These are phyloP conservation scores for Aspergillus fijiensis DNA, from an alignment of 2,329 filamentous ascomycete genomes.

Conservation along the genomic window DNA sequence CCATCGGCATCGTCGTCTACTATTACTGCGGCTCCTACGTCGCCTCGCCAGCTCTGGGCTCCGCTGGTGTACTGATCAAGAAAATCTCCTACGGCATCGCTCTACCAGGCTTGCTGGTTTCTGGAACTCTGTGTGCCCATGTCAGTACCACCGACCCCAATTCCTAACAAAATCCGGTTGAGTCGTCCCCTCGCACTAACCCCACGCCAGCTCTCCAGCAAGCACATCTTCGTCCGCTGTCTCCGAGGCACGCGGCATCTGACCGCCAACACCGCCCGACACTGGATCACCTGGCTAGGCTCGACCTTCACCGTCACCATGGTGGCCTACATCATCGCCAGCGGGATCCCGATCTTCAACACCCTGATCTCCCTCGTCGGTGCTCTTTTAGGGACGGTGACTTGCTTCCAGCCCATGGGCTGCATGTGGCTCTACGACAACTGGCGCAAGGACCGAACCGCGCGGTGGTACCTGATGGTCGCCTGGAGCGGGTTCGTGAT, in stretches of 20 bases:
- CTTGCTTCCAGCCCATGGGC: constrained; percentile 20
- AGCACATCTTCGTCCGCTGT: constrained; percentile 25
- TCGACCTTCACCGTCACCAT: constrained; percentile 22
- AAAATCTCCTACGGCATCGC: constrained; percentile 47
- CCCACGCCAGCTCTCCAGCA: constrained; percentile 17
- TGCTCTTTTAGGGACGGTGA: constrained; percentile 24
- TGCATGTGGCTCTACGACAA: constrained; percentile 39
- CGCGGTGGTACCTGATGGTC: constrained; percentile 19
- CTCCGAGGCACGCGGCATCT: constrained; percentile 25
- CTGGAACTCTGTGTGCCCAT: constrained; percentile 22
- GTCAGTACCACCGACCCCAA: constrained; percentile 15
- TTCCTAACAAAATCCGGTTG: background rate
- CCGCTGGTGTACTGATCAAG: constrained; percentile 45
- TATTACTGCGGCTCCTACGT: constrained; percentile 50
- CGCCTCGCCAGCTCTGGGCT: constrained; percentile 50
- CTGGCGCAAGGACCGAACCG: constrained; percentile 24
- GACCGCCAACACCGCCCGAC: constrained; percentile 19
- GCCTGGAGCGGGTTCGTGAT: constrained; percentile 36
- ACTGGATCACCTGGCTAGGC: constrained; percentile 27
- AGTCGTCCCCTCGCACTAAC: background rate
- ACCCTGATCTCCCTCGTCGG: constrained; percentile 27
- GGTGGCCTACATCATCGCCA: constrained; percentile 28
- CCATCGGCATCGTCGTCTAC: constrained; percentile 46
- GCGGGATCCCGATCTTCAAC: constrained; percentile 28
- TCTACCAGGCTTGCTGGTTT: constrained; percentile 34